Base-by-base conservation (phyloP, 1,284 basidiomycete species). In the Ceratobasidium papillatum region DNA sequence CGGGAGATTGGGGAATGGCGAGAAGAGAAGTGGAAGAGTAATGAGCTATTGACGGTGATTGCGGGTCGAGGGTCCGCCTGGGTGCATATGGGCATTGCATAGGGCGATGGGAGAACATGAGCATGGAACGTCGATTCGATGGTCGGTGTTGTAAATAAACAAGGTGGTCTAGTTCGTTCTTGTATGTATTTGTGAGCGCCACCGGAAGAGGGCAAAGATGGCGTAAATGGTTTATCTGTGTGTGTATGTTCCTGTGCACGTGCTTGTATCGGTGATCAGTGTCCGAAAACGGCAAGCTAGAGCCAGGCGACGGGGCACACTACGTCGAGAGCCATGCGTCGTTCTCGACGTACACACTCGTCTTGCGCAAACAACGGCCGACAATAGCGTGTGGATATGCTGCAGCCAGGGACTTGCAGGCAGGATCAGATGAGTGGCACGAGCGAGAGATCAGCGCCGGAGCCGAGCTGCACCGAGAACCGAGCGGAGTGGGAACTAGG, bases 211-310 rank as follows among this genome's bases (percentile, higher is more conserved):
- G 52, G 17, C 27, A 32, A n/a, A n/a, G 30, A 38, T 30, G n/a
- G 45, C 34, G 25, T 19, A 22, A 59, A 25, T 8, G 2, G 49
- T 14, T 45, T 41, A 25, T 36, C 36, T 22, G 11, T 69, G 22
- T 41, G 30, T 56, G 25, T 12, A 27, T 56, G 66, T 69, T 43
- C 41, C 52, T 43, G 49, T 32, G 66, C 66, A 69, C 66, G 66
- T 69, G 66, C 66, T 3, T 47, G 14, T 30, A 58, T 59, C 52
- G 66, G 66, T 56, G 66, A 69, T 69, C 66, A 9, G 14, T 38
- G 38, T 38, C 54, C 51, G 51, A 30, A 38, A 69, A 1, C 19
- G 66, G 66, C 27, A 69, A 27, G 66, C 22, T 36, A 7, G 66
- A 19, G 12, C 66, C 66, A 38, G 66, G 11, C 36, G 8, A 59